A percentile compares a stretch with the other conserved stretches of the same genome.
phyloP scores from a whole-genome alignment of 768 basidiomycete genomes.

The Boletus insuetus region DNA sequence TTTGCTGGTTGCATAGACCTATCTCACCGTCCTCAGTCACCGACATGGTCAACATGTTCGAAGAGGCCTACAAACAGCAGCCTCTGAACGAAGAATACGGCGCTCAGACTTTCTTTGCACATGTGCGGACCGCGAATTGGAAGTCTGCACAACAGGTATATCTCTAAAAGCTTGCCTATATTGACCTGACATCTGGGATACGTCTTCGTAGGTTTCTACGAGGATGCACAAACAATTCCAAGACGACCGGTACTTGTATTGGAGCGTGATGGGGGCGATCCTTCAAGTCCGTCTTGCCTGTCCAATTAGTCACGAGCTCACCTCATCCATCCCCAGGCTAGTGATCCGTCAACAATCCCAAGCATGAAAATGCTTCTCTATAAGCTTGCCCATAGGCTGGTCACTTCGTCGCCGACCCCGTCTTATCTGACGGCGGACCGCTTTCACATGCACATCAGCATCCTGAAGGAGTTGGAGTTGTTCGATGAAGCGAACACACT shows the following conservation, averaged over 20 bases:
- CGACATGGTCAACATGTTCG: constrained; percentile 82
- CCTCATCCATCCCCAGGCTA: constrained; percentile 49
- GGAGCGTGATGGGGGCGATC: constrained; percentile 77
- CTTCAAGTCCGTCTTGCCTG: constrained; percentile 57
- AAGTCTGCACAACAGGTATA: constrained; percentile 79
- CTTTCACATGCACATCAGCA: constrained; percentile 70
- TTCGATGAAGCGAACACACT: constrained; percentile 70
- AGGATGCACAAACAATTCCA: constrained; percentile 84
- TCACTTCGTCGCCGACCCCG: constrained; percentile 60
- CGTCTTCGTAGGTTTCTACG: constrained; percentile 57
- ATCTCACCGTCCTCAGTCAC: constrained; percentile 43
- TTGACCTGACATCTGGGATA: background rate
- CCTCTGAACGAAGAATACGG: constrained; percentile 82
- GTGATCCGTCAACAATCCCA: constrained; percentile 58
- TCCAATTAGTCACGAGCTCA: constrained; percentile 9
- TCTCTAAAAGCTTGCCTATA: background rate
- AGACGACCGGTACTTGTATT: constrained; percentile 77
- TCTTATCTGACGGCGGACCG: constrained; percentile 69
- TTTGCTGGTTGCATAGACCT: background rate
- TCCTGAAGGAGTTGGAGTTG: constrained; percentile 66
- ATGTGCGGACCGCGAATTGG: constrained; percentile 78
- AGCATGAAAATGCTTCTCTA: constrained; percentile 66
- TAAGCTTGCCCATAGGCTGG: constrained; percentile 73
- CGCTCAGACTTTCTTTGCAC: constrained; percentile 81
- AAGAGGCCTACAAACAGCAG: constrained; percentile 79